Conservation (phyloP, 2,329 filamentous ascomycete genomes). For the Pseudogymnoascus sp. region DNA sequence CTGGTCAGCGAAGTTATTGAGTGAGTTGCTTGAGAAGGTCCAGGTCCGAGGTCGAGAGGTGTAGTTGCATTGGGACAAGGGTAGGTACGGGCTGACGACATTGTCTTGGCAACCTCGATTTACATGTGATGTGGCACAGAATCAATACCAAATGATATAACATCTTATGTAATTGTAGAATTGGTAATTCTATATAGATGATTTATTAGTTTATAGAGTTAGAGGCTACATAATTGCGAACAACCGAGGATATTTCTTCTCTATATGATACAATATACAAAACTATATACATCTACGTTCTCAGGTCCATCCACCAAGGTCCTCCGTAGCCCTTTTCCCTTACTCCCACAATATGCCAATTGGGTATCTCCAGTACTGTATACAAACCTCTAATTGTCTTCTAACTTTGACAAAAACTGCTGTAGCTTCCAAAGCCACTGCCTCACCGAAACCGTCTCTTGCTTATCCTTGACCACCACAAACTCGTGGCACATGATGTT, state of each 20-base stretch:
- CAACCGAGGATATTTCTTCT: background rate
- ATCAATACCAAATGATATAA: background rate
- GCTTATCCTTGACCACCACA: constrained; percentile 38
- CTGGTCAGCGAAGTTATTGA: background rate
- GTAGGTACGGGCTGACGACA: background rate
- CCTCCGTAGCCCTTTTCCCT: background rate
- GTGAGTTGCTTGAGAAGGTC: background rate
- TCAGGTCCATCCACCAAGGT: background rate
- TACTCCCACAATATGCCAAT: background rate
- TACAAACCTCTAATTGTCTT: background rate
- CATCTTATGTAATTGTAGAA: background rate
- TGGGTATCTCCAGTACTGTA: background rate
- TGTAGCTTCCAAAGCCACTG: constrained; percentile 46
- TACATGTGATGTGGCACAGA: background rate
- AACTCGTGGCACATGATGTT: constrained; percentile 33
- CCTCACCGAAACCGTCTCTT: constrained; percentile 41
- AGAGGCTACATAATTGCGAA: background rate
- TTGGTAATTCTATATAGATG: background rate
- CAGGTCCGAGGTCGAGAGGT: background rate
- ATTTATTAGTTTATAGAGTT: background rate
- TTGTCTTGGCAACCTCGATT: background rate
- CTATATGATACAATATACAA: background rate
- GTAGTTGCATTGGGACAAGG: background rate
- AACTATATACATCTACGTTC: background rate
- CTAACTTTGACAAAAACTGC: background rate